These are phyloP conservation scores for Termitomyces sp. DNA, from an alignment of 768 basidiomycete species.

Conservation along the genomic window DNA sequence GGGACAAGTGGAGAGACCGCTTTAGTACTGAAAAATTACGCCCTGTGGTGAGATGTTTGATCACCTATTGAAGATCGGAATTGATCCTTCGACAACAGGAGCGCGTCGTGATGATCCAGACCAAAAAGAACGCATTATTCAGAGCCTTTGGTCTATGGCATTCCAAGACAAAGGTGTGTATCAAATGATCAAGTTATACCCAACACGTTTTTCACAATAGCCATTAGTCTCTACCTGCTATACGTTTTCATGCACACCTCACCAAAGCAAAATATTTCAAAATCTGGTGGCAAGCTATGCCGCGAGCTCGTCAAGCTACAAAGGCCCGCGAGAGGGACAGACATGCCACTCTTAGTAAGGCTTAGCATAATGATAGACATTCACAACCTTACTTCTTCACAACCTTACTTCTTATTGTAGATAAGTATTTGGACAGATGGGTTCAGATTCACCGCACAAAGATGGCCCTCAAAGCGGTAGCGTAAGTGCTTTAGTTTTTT, in stretches of 20 bases:
- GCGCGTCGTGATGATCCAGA: conserved; percentile 54
- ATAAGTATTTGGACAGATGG: conserved; percentile 61
- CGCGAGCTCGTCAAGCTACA: conserved; percentile 61
- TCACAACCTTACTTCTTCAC: conserved; percentile 9
- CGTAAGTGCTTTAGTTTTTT: conserved; percentile 44
- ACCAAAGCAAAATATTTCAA: conserved; percentile 61
- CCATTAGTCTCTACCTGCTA: conserved; percentile 69
- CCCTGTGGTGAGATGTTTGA: conserved; percentile 48
- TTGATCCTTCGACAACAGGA: conserved; percentile 37
- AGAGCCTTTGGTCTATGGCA: conserved; percentile 75
- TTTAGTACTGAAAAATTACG: conserved; percentile 63
- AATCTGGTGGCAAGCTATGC: conserved; percentile 68
- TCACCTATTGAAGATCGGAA: not conserved
- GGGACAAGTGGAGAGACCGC: conserved; percentile 80
- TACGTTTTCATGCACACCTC: conserved; percentile 66
- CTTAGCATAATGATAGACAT: conserved; percentile 11
- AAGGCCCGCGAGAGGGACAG: conserved; percentile 62
- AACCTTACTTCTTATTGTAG: conserved; percentile 29
- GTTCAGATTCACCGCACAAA: conserved; percentile 63
- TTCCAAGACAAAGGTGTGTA: conserved; percentile 62
- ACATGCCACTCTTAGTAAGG: conserved; percentile 53
- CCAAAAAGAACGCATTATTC: conserved; percentile 57
- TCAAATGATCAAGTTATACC: not conserved
- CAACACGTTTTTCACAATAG: not conserved
- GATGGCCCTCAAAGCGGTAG: conserved; percentile 74